phyloP scores from a whole-genome alignment of 345 rosid genomes.

The Cardiospermum halicacabum region DNA sequence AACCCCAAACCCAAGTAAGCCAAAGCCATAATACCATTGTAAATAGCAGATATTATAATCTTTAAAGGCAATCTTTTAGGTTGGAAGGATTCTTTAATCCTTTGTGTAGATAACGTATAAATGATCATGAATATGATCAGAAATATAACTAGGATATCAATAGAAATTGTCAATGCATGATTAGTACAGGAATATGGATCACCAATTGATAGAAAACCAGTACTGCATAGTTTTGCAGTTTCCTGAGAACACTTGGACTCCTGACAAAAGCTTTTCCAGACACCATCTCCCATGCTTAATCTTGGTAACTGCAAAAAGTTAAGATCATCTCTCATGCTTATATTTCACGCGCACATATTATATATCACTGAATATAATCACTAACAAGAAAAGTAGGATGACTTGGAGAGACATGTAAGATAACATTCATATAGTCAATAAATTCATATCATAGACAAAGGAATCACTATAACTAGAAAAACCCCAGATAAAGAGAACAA shows the following conservation, averaged over 20 bases:
- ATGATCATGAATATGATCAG: slow-evolving; percentile 16
- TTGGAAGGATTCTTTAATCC: not conserved
- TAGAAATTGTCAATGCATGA: slow-evolving; percentile 24
- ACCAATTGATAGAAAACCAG: slow-evolving; percentile 15
- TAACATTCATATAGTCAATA: too few species aligned
- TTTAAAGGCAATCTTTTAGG: slow-evolving; percentile 6
- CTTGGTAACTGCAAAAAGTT: not conserved
- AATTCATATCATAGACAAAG: too few species aligned
- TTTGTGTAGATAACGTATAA: slow-evolving; percentile 12
- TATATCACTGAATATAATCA: too few species aligned
- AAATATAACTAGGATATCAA: slow-evolving; percentile 25
- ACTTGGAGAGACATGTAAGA: too few species aligned
- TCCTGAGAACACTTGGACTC: slow-evolving; percentile 16
- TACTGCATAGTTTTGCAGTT: slow-evolving; percentile 12
- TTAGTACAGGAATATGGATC: slow-evolving; percentile 28
- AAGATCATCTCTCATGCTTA: too few species aligned
- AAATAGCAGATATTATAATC: slow-evolving; percentile 19
- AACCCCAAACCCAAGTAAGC: slow-evolving; percentile 28
- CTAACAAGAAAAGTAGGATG: too few species aligned
- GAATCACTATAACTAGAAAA: too few species aligned
- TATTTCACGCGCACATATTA: too few species aligned
- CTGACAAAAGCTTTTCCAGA: slow-evolving; percentile 25
- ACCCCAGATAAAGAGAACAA: too few species aligned
- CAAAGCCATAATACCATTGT: slow-evolving; percentile 27
- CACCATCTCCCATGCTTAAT: slow-evolving; percentile 13